Evolutionary conservation across 257 asterid species (phyloP).

Genomic region (Solanum habrochaites): DNA sequence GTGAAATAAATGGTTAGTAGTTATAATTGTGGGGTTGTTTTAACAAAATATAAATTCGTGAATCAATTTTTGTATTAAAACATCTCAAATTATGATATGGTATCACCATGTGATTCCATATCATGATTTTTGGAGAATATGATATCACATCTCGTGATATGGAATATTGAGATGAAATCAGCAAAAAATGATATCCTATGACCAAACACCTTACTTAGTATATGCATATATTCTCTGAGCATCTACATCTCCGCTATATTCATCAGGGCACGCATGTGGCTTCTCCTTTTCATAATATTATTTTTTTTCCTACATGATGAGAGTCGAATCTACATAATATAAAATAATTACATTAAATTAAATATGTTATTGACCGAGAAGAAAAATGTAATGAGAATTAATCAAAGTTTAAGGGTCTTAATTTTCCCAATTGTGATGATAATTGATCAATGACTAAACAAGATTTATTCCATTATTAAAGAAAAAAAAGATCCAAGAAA

Average conservation of each 20-base stretch:
- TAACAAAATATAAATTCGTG: too few relatives aligned
- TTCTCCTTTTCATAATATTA: background rate
- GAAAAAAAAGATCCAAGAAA: background rate
- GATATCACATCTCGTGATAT: too few relatives aligned
- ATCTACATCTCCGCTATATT: background rate
- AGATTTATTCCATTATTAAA: too few relatives aligned
- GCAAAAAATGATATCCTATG: too few relatives aligned
- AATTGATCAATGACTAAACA: background rate
- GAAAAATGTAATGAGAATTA: background rate
- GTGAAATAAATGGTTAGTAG: too few relatives aligned
- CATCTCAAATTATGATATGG: too few relatives aligned
- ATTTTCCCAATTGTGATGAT: background rate
- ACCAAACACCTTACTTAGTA: background rate
- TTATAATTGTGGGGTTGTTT: too few relatives aligned
- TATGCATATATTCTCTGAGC: background rate
- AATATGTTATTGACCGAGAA: background rate
- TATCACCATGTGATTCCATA: too few relatives aligned
- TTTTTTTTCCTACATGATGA: background rate
- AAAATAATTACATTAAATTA: too few relatives aligned
- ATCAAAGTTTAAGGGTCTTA: background rate
- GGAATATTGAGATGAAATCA: too few relatives aligned
- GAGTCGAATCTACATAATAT: background rate
- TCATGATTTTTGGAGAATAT: too few relatives aligned
- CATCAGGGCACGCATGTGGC: background rate
- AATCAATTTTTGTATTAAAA: too few relatives aligned